phyloP scores from a whole-genome alignment of 2,329 filamentous ascomycete species.

The Raffaelea albimanens region DNA sequence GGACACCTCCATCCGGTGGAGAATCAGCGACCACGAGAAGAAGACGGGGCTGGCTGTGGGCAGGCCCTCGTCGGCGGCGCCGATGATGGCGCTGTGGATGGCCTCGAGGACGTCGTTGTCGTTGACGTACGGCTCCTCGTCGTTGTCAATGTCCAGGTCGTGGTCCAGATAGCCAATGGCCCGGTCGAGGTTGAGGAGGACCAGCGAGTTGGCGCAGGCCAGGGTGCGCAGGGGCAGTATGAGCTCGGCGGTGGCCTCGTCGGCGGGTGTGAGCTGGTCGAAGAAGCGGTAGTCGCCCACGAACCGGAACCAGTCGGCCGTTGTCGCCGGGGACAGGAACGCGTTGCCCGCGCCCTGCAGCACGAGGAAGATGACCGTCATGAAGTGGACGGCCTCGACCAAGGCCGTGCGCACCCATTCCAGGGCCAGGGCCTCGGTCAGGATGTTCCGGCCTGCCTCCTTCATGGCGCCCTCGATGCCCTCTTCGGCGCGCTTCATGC shows the following conservation, averaged over 20 bases:
- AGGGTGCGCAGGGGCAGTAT: slow-evolving; percentile 58
- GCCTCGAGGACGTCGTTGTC: slow-evolving; percentile 60
- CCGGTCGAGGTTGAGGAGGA: slow-evolving; percentile 56
- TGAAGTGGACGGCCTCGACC: slow-evolving; percentile 62
- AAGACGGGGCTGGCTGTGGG: slow-evolving; percentile 61
- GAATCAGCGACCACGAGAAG: slow-evolving; percentile 72
- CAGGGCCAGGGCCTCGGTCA: slow-evolving; percentile 43
- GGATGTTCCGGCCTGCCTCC: slow-evolving; percentile 30
- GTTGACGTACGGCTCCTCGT: slow-evolving; percentile 53
- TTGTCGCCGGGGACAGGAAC: slow-evolving; percentile 47
- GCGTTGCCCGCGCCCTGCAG: slow-evolving; percentile 46
- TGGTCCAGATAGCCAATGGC: slow-evolving; percentile 49
- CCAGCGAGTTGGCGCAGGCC: slow-evolving; percentile 59
- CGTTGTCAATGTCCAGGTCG: slow-evolving; percentile 30
- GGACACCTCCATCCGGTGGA: slow-evolving; percentile 57
- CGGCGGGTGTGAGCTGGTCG: slow-evolving; percentile 44
- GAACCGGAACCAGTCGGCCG: slow-evolving; percentile 66
- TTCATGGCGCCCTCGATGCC: slow-evolving; percentile 40
- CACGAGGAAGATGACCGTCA: slow-evolving; percentile 65
- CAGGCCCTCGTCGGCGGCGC: slow-evolving; percentile 45
- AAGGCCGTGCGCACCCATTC: slow-evolving; percentile 55
- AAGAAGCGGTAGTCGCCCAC: slow-evolving; percentile 63
- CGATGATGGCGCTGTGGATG: slow-evolving; percentile 62
- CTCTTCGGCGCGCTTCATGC: slow-evolving; percentile 38
- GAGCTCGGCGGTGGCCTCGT: slow-evolving; percentile 38